Percentiles rank a stretch among this genome's conserved stretches.
phyloP scores from a whole-genome alignment of 352 stramenopile species.

The Pythium scleroteichum region DNA sequence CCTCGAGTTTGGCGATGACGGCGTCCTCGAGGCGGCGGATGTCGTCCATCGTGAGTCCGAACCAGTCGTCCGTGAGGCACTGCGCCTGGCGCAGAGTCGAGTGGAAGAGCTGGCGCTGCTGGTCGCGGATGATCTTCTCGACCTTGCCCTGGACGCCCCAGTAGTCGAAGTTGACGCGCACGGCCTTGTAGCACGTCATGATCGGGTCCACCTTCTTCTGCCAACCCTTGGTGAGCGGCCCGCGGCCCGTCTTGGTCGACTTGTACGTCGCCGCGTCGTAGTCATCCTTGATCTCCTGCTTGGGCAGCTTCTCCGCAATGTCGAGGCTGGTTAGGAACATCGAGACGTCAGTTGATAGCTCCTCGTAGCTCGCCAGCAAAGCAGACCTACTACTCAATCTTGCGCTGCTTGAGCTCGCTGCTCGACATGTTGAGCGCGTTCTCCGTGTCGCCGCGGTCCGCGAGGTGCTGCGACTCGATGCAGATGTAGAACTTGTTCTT shows the following conservation, averaged over 20 bases:
- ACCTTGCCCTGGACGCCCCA: constrained; percentile 83
- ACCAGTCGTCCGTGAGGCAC: constrained; percentile 83
- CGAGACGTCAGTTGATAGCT: background rate
- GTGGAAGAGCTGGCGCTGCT: constrained; percentile 85
- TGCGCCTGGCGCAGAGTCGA: constrained; percentile 50
- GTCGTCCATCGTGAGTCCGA: constrained; percentile 80
- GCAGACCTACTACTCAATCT: constrained; percentile 66
- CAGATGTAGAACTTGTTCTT: constrained; percentile 90
- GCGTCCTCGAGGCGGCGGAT: constrained; percentile 79
- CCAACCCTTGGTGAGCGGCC: constrained; percentile 68
- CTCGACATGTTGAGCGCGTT: constrained; percentile 71
- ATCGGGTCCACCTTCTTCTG: constrained; percentile 65
- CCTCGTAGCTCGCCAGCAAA: background rate
- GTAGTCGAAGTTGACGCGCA: constrained; percentile 89
- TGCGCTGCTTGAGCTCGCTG: constrained; percentile 72
- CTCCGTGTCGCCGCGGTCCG: constrained; percentile 56
- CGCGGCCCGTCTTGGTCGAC: constrained; percentile 32
- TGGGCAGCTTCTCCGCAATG: constrained; percentile 75
- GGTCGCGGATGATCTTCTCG: constrained; percentile 82
- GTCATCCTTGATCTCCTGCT: constrained; percentile 74
- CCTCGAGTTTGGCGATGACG: constrained; percentile 74
- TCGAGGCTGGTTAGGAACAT: constrained; percentile 44
- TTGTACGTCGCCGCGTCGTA: constrained; percentile 50
- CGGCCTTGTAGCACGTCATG: constrained; percentile 89
- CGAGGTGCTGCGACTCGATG: constrained; percentile 79